Evolutionary conservation across 2,329 filamentous ascomycete species (phyloP).

Genomic region (Clarireedia sp.): DNA sequence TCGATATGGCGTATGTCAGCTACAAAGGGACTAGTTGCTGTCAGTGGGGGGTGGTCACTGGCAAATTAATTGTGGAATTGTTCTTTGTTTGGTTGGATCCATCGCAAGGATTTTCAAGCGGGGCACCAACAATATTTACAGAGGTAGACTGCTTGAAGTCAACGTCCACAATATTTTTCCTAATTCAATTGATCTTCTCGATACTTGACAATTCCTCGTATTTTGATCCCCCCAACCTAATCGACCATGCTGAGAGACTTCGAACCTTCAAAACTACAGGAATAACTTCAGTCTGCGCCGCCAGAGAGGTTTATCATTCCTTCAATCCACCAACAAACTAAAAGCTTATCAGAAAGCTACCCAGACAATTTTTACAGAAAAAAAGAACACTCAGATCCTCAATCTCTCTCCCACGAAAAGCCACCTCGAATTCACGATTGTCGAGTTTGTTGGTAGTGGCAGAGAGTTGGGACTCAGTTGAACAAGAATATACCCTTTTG

Average conservation of each 20-base stretch:
- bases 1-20: too few relatives aligned
- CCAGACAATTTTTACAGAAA: not conserved
- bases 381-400: constrained; percentile 4
- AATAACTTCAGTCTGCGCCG: constrained; percentile 13
- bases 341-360: constrained; percentile 7
- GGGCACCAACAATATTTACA: too few relatives aligned
- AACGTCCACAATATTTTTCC: too few relatives aligned
- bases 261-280: constrained; percentile 24
- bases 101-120: too few relatives aligned
- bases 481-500: not conserved
- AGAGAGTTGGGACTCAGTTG: constrained; percentile 13
- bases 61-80: too few relatives aligned
- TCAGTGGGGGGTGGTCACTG: too few relatives aligned
- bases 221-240: constrained; percentile 9
- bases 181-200: too few relatives aligned
- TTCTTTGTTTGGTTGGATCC: too few relatives aligned
- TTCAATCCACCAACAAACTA: constrained; percentile 8
- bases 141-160: too few relatives aligned
- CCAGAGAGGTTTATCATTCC: constrained; percentile 10
- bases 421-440: not conserved
- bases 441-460: constrained; percentile 9
- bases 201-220: not conserved
- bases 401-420: not conserved
- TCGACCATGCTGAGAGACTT: constrained; percentile 26
- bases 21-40: too few relatives aligned